Evolutionary conservation across 2,329 filamentous ascomycete species (phyloP).

Genomic region (Aspergillus cejpii): DNA sequence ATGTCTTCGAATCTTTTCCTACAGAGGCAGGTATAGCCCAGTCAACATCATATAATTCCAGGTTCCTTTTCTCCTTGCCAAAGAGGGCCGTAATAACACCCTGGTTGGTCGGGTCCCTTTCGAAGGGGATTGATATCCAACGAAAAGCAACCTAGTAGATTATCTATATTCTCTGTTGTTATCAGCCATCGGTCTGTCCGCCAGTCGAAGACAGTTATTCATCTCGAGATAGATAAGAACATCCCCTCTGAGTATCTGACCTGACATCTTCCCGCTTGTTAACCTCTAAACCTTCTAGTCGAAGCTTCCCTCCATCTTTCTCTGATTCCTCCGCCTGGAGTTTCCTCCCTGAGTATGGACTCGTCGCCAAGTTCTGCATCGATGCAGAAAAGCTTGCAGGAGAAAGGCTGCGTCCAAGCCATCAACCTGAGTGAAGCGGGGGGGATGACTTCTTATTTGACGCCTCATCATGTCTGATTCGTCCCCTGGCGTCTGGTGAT

Average conservation of each 20-base stretch:
- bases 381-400: constrained; percentile 9
- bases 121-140: no score
- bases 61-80: neutral
- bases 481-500: neutral
- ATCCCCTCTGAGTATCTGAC: neutral
- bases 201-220: constrained; percentile 5
- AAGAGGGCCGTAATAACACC: neutral
- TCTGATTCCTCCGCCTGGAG: constrained; percentile 18
- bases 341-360: constrained; percentile 23
- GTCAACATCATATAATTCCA: neutral
- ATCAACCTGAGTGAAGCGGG: neutral
- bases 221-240: neutral
- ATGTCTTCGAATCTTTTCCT: constrained; percentile 14
- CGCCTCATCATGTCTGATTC: neutral
- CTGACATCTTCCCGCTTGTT: neutral
- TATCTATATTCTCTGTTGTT: constrained; percentile 9
- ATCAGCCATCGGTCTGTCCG: constrained; percentile 2
- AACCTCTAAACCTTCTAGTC: constrained; percentile 2
- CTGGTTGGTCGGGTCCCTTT: neutral
- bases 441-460: neutral
- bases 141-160: constrained; percentile 2
- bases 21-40: constrained; percentile 22
- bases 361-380: constrained; percentile 14
- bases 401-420: constrained; percentile 1
- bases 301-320: constrained; percentile 8